phyloP scores from a whole-genome alignment of 140 eudicot species.

The Cichorium intybus region DNA sequence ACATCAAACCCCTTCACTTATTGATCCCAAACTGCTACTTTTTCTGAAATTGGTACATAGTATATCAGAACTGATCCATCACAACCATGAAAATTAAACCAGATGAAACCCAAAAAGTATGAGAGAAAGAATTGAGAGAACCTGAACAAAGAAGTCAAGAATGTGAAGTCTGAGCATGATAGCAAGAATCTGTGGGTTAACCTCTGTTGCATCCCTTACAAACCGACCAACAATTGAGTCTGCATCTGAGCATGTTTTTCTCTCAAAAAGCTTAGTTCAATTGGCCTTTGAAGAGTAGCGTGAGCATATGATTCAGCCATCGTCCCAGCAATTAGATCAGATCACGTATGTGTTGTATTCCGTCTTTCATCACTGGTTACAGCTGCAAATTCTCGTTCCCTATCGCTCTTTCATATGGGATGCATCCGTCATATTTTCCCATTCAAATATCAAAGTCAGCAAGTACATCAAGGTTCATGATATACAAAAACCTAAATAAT shows the following conservation, averaged over 20 bases:
- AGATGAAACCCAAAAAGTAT: neutral
- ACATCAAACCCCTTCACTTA: conserved; percentile 76
- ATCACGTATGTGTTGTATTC: too few relatives aligned
- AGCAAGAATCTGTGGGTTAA: conserved; percentile 40
- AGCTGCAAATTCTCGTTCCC: too few relatives aligned
- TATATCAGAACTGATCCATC: conserved; percentile 81
- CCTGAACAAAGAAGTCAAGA: conserved; percentile 87
- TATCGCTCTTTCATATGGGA: too few relatives aligned
- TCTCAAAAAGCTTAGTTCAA: too few relatives aligned
- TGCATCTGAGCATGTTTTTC: conserved; percentile 63
- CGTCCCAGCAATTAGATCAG: too few relatives aligned
- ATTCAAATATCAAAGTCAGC: too few relatives aligned
- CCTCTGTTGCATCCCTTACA: conserved; percentile 41
- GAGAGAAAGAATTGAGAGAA: neutral
- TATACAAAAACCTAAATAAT: too few relatives aligned
- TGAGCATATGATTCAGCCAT: too few relatives aligned
- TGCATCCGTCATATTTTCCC: too few relatives aligned
- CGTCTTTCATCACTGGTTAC: too few relatives aligned
- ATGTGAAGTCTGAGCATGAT: conserved; percentile 76
- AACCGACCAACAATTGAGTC: conserved; percentile 54
- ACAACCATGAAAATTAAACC: conserved; percentile 55
- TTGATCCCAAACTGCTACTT: conserved; percentile 61
- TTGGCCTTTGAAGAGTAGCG: too few relatives aligned
- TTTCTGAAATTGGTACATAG: conserved; percentile 43
- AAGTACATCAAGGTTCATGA: too few relatives aligned